Evolutionary conservation across 148 eudicot species (phyloP), one percentile per base, ranked within the genome.

Genomic region (Cornus suecica): DNA sequence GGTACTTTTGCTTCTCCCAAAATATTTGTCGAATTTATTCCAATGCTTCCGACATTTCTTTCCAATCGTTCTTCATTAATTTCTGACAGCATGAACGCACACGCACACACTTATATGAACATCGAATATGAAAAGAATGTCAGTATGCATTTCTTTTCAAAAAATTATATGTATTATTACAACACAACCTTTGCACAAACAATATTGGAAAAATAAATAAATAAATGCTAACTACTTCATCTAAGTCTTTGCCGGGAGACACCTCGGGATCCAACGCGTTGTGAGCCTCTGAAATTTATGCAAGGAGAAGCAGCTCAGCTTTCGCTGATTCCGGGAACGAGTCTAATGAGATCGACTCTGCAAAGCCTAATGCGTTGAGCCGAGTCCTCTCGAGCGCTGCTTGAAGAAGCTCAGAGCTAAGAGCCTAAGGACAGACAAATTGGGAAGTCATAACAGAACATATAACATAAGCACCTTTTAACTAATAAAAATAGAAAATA

Each of bases 351-450:
- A 87, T 69, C 10, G 91, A 85, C 79, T 94, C 98, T 28, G 85
- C 89, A 85, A 95, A 95, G 85, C 98, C 93, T 25, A 98, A 97
- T 3, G 97, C 90, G 77, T 95, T 95, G 54, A 95, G 72, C 58
- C 94, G 91, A 14, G 97, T 95, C 83, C 97, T 85, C 84, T 93
- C 92, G 0, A 95, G 97, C 85, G 93, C 98, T n/a, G 85, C 78
- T 79, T 86, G 93, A 52, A 95, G 98, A 51, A 93, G 85, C 77
- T 93, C 99, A 2, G 94, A 76, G 76, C 98, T 93, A 58, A 93
- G 93, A 26, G 93, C 97, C 99, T 95, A 81, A 48, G 65, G 30
- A 66, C 42, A 56, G 18, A 22, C 45, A 74, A 18, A 60, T 25
- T 3, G 7, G 23, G 4, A 64, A 28, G 29, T 69, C 48, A 62